Conservation (phyloP, 345 rosid species). For the Hypericum androsaemum region DNA sequence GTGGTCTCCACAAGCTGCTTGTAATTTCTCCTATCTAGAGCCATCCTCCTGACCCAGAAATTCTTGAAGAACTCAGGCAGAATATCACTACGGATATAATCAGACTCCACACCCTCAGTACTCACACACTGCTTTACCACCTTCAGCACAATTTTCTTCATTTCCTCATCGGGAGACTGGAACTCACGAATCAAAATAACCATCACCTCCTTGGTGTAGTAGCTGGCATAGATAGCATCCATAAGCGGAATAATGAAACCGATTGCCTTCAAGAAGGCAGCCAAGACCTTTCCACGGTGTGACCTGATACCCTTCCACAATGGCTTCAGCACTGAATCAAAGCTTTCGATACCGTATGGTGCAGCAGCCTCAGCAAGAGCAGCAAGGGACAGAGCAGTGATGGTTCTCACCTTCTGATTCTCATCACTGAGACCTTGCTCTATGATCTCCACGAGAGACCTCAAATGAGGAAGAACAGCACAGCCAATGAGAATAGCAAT, state of each 20-base stretch:
- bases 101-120: slow-evolving; percentile 95
- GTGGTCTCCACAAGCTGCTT: slow-evolving; percentile 96
- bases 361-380: slow-evolving; percentile 99
- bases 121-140: slow-evolving; percentile 99
- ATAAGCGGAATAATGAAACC: slow-evolving; percentile 96
- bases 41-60: slow-evolving; percentile 97
- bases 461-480: slow-evolving; percentile 92
- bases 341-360: slow-evolving; percentile 97
- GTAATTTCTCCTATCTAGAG: slow-evolving; percentile 86
- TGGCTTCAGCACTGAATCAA: slow-evolving; percentile 93
- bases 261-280: slow-evolving; percentile 98
- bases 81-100: slow-evolving; percentile 79
- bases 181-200: slow-evolving; percentile 89
- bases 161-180: slow-evolving; percentile 98
- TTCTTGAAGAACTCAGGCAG: slow-evolving; percentile 86
- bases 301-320: slow-evolving; percentile 98
- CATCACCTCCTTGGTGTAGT: slow-evolving; percentile 97
- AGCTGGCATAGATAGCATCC: slow-evolving; percentile 93
- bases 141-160: slow-evolving; percentile 95
- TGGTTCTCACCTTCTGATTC: slow-evolving; percentile 95
- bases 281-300: slow-evolving; percentile 97
- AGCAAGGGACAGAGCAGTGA: slow-evolving; percentile 96
- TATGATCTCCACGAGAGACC: slow-evolving; percentile 87
- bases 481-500: slow-evolving; percentile 95
- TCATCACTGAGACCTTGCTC: slow-evolving; percentile 95